phyloP scores from a whole-genome alignment of 306 rosid species.

The Mucuna pruriens region DNA sequence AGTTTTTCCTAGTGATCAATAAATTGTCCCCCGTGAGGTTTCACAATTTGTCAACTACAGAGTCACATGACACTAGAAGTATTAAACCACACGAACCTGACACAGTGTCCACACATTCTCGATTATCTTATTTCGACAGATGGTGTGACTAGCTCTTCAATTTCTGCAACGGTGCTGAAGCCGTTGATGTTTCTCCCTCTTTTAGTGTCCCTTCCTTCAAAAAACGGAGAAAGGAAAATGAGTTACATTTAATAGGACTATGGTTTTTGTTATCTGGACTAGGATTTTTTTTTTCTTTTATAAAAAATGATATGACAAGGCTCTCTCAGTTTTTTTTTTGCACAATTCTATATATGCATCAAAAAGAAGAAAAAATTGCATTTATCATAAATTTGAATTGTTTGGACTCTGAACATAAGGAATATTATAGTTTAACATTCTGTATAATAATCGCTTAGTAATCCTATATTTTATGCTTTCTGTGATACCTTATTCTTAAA shows the following conservation, averaged over 20 bases:
- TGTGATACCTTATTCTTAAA: not conserved
- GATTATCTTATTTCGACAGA: conserved; percentile 55
- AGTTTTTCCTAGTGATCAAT: conserved; percentile 54
- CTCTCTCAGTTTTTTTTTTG: no score
- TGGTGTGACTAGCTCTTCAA: conserved; percentile 60
- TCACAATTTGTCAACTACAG: not conserved
- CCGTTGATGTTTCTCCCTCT: conserved; percentile 28
- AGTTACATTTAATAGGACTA: not conserved
- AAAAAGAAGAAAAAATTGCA: not conserved
- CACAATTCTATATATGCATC: no score
- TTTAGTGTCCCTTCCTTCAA: not conserved
- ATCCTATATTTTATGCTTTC: not conserved
- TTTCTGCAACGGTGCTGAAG: conserved; percentile 52
- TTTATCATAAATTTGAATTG: not conserved
- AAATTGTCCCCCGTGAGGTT: not conserved
- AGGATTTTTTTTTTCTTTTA: no score
- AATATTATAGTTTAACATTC: not conserved
- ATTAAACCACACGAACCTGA: conserved; percentile 49
- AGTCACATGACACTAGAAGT: not conserved
- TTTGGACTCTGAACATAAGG: not conserved
- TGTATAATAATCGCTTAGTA: not conserved
- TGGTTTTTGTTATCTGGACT: not conserved
- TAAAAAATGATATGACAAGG: no score
- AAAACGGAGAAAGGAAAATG: not conserved
- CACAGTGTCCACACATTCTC: conserved; percentile 68